Conservation (phyloP, 2,329 filamentous ascomycete genomes). For the Arthrobotrys pseudoclavata region DNA sequence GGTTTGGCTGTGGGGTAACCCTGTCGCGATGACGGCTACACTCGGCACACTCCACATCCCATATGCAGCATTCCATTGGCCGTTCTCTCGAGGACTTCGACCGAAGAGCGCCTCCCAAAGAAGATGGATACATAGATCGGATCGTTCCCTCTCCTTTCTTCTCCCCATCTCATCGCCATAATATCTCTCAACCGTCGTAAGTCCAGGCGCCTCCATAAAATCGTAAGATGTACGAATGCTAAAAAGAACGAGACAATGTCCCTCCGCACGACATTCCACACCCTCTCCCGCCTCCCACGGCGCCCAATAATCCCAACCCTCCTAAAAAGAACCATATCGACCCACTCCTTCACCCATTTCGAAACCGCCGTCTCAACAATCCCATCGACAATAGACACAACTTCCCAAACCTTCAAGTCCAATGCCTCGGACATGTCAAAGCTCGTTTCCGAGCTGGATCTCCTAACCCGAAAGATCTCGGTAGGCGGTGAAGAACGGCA, state of each 20-base stretch:
- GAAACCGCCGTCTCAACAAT: slow-evolving; percentile 85
- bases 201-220: neutral
- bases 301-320: neutral
- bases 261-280: slow-evolving; percentile 36
- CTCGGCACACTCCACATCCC: slow-evolving; percentile 48
- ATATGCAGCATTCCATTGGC: neutral
- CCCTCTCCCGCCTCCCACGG: neutral
- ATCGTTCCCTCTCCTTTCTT: neutral
- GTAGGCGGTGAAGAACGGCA: slow-evolving; percentile 85
- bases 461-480: slow-evolving; percentile 78
- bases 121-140: neutral
- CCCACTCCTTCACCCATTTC: slow-evolving; percentile 84
- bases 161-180: neutral
- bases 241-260: slow-evolving; percentile 21
- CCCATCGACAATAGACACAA: slow-evolving; percentile 80
- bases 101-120: slow-evolving; percentile 32
- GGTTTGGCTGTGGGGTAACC: slow-evolving; percentile 24
- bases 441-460: slow-evolving; percentile 77
- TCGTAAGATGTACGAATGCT: neutral
- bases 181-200: neutral
- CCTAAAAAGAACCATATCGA: slow-evolving; percentile 71
- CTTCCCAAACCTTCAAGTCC: slow-evolving; percentile 82
- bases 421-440: slow-evolving; percentile 84
- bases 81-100: neutral
- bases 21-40: slow-evolving; percentile 34